phyloP scores from a whole-genome alignment of 169 alveolate genomes.

The Eimeria acervulina region DNA sequence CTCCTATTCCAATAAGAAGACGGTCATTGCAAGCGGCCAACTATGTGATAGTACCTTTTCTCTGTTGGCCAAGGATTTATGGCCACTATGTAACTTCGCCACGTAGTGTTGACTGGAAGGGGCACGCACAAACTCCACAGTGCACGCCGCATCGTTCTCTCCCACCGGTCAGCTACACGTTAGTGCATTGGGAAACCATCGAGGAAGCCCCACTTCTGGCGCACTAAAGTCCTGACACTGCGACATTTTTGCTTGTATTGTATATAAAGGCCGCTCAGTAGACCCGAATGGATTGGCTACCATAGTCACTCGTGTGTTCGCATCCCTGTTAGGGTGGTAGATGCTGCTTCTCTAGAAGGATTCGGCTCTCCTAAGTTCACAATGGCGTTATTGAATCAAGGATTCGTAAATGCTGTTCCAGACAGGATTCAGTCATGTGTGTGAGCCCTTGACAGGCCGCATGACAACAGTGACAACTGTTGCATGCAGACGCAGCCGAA shows the following conservation, averaged over 20 bases:
- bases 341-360: background rate
- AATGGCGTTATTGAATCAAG: background rate
- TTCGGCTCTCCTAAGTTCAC: background rate
- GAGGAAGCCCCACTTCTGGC: background rate
- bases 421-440: background rate
- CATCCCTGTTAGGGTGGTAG: background rate
- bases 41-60: background rate
- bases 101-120: background rate
- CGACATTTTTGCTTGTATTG: background rate
- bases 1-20: background rate
- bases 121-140: background rate
- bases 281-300: background rate
- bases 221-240: background rate
- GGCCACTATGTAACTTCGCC: background rate
- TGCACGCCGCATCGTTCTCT: background rate
- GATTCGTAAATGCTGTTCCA: background rate
- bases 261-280: background rate
- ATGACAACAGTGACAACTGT: background rate
- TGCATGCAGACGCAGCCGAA: slow-evolving; percentile 72
- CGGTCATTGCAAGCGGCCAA: background rate
- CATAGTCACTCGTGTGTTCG: background rate
- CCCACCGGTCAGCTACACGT: background rate
- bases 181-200: background rate
- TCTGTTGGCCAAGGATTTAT: background rate
- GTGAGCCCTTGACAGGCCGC: background rate